A percentile compares a stretch with the other conserved stretches of the same genome.
Conservation (phyloP, 2,329 filamentous ascomycete genomes). For the Bisporella sp. region DNA sequence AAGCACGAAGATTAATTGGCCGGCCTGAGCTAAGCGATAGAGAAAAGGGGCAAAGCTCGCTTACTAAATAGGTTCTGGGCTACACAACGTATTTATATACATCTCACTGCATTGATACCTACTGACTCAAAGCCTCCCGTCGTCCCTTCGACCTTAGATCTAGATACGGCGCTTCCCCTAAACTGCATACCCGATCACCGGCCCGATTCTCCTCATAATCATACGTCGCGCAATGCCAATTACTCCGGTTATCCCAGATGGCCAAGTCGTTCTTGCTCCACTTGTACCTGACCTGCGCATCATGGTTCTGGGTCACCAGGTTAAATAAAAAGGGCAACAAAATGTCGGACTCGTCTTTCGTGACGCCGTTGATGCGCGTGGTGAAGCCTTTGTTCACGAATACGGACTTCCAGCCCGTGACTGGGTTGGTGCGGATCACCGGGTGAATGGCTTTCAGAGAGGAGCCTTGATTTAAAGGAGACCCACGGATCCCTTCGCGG, state of each 20-base stretch:
- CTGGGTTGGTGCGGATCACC: conserved; percentile 49
- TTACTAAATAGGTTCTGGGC: background rate
- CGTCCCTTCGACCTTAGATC: background rate
- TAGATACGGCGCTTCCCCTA: background rate
- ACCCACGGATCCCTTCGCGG: conserved; percentile 38
- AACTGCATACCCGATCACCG: background rate
- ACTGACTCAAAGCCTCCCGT: background rate
- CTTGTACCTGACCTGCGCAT: conserved; percentile 47
- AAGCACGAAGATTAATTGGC: too few relatives aligned
- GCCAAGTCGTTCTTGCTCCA: conserved; percentile 48
- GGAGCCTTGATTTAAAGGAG: conserved; percentile 20
- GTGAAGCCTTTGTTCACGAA: conserved; percentile 28
- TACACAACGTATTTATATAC: background rate
- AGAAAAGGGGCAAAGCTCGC: too few relatives aligned
- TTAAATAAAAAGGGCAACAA: conserved; percentile 28
- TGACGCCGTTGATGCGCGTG: conserved; percentile 26
- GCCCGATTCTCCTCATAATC: background rate
- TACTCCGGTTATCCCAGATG: conserved; percentile 55
- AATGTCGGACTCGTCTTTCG: conserved; percentile 44
- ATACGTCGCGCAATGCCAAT: conserved; percentile 8
- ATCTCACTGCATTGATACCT: background rate
- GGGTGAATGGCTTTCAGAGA: conserved; percentile 31
- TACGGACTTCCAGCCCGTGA: conserved; percentile 1
- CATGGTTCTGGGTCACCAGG: conserved; percentile 46
- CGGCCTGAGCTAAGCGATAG: too few relatives aligned